Conservation (phyloP, 129 eudicot species). For the Deinandra increscens region DNA sequence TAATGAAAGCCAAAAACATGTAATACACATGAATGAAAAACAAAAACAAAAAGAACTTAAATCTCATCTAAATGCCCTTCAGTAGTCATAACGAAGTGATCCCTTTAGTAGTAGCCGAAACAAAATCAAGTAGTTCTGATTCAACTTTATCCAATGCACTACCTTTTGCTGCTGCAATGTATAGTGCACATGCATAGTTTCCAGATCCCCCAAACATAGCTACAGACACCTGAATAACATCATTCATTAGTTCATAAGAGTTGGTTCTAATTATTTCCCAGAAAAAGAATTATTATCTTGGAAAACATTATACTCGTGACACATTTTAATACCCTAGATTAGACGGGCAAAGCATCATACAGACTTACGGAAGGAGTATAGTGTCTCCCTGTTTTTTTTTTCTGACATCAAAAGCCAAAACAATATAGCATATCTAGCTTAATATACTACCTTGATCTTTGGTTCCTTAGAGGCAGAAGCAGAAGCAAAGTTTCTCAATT, state of each 20-base stretch:
- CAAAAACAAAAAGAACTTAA: too few species aligned
- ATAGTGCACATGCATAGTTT: slow-evolving; percentile 82
- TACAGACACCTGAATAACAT: slow-evolving; percentile 61
- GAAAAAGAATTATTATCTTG: background rate
- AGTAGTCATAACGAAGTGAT: too few species aligned
- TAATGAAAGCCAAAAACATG: too few species aligned
- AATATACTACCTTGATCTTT: too few species aligned
- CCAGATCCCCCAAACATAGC: too few species aligned
- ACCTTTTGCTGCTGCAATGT: slow-evolving; percentile 72
- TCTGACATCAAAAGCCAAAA: slow-evolving; percentile 10
- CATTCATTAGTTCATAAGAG: too few species aligned
- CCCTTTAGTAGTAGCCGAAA: slow-evolving; percentile 59
- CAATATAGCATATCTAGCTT: background rate
- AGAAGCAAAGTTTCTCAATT: too few species aligned
- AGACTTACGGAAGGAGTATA: background rate
- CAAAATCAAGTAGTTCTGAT: slow-evolving; percentile 57
- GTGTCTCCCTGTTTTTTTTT: slow-evolving; percentile 1
- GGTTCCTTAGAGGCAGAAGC: slow-evolving; percentile 53
- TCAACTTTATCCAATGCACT: slow-evolving; percentile 76
- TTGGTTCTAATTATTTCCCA: background rate
- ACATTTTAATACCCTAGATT: slow-evolving; percentile 11
- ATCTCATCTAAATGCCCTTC: too few species aligned
- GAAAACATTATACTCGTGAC: background rate
- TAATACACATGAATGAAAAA: too few species aligned
- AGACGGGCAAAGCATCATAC: background rate